Percentiles rank a stretch among this genome's conserved stretches.
Conservation (phyloP, 495 filamentous ascomycete genomes). For the Xylaria sp. region DNA sequence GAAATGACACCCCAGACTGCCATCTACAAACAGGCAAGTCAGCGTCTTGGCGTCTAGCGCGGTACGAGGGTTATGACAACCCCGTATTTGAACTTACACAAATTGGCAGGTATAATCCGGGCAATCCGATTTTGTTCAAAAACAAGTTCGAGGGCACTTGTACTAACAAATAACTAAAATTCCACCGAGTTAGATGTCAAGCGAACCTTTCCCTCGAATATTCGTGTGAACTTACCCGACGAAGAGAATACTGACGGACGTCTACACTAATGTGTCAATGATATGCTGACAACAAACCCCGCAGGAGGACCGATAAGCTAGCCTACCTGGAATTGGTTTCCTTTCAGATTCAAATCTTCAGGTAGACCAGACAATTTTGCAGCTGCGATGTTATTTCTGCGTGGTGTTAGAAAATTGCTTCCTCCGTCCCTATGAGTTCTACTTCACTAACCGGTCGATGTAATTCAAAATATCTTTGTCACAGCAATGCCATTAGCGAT, state of each 20-base stretch:
- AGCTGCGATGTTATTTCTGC: conserved; percentile 60
- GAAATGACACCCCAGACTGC: conserved; percentile 78
- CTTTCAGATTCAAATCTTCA: conserved; percentile 51
- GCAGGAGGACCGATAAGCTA: conserved; percentile 37
- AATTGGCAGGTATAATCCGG: conserved; percentile 68
- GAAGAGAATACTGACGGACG: conserved; percentile 72
- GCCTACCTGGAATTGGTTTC: conserved; percentile 57
- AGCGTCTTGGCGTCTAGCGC: conserved; percentile 29
- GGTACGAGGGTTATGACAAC: neutral
- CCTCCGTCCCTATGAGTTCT: conserved; percentile 1
- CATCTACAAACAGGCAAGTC: conserved; percentile 51
- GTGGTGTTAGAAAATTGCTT: conserved; percentile 19
- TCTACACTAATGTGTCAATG: conserved; percentile 44
- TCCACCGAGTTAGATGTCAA: conserved; percentile 8
- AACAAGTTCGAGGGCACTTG: conserved; percentile 68
- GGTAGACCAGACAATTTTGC: conserved; percentile 58
- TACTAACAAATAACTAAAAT: conserved; percentile 60
- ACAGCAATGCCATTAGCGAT: conserved; percentile 32
- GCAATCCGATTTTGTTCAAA: conserved; percentile 64
- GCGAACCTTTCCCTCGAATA: neutral
- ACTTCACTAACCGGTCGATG: conserved; percentile 66
- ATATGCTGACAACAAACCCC: conserved; percentile 3
- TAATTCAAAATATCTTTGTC: conserved; percentile 79
- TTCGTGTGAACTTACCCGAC: conserved; percentile 67
- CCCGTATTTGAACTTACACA: conserved; percentile 44